Conservation (phyloP, 495 filamentous ascomycete genomes). For the Neurospora cerealis region DNA sequence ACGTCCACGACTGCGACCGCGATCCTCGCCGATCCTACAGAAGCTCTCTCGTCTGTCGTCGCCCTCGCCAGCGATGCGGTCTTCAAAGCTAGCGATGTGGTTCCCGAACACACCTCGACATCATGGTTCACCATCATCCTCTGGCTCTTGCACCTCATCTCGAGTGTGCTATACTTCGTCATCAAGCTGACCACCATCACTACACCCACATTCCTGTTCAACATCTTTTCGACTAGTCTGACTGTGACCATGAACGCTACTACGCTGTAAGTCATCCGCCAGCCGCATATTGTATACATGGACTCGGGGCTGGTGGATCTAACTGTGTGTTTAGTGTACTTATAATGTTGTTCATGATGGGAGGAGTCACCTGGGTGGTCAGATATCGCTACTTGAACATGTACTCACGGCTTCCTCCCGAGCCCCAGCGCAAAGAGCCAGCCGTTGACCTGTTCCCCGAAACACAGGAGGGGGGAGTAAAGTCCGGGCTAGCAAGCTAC, state of each 20-base stretch:
- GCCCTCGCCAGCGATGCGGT: constrained; percentile 29
- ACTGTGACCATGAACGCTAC: constrained; percentile 99
- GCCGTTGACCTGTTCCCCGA: constrained; percentile 92
- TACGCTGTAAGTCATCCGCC: constrained; percentile 54
- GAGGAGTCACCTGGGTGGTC: constrained; percentile 82
- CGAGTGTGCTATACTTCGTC: constrained; percentile 67
- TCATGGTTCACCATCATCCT: constrained; percentile 42
- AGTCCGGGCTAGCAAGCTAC: constrained; percentile 86
- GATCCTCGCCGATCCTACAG: constrained; percentile 7
- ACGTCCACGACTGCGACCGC: constrained; percentile 2
- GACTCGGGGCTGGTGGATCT: constrained; percentile 1
- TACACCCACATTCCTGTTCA: constrained; percentile 81
- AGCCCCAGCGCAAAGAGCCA: constrained; percentile 92
- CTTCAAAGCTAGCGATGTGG: constrained; percentile 27
- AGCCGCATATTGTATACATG: background rate
- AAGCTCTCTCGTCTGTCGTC: constrained; percentile 23
- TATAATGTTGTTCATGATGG: constrained; percentile 64
- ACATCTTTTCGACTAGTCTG: constrained; percentile 85
- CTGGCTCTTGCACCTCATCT: constrained; percentile 54
- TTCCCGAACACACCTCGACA: constrained; percentile 23
- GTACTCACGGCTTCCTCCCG: constrained; percentile 85
- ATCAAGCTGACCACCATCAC: constrained; percentile 84
- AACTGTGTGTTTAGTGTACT: constrained; percentile 45
- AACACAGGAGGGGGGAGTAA: constrained; percentile 77
- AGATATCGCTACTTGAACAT: constrained; percentile 91